Evolutionary conservation across 169 alveolate genomes (phyloP), one percentile per base, ranked within the genome.

Genomic region (Sarcocystis neurona): DNA sequence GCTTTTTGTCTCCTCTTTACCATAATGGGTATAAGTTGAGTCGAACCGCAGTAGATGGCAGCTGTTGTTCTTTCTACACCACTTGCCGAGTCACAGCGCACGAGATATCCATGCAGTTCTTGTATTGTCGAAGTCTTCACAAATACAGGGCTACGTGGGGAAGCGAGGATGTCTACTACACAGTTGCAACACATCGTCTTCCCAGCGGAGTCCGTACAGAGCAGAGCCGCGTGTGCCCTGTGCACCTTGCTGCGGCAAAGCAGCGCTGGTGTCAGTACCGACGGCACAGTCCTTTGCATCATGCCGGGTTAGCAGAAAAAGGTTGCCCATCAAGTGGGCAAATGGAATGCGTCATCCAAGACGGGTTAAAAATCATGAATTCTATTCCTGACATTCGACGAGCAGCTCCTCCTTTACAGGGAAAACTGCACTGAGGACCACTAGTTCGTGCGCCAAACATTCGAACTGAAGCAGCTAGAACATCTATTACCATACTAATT

Each of bases 151-250:
- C 27, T 50, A 50, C 30, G n/a, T n/a, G n/a, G 39, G n/a, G 68
- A 50, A 39, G 34, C 47, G 46, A 85, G 10, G 66, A 37, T 32
- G 41, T 85, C 90, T 18, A 39, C 63, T 4, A 85, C 46, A 43
- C 90, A 85, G 70, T 85, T 60, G 90, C 85, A 85, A 66, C 90
- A 85, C 84, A 85, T 63, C 37, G 84, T 85, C n/a, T 41, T 63
- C 37, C 90, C 87, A 50, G 23, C 46, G 34, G 18, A 2, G 77
- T 79, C 87, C n/a, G 72, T 27, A 4, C 20, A n/a, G 4, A 79
- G 79, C 3, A 58, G 18, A 46, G 56, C 58, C 53, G 15, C 30
- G 30, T 79, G 87, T 4, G 34, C 39, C 50, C 77, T 50, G 41
- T 79, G 87, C 0, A 2, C 32, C 32, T 79, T 79, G 23, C 87